These are phyloP conservation scores for Spinacia oleracea DNA, from an alignment of 179 eudicot species.

Conservation along the genomic window DNA sequence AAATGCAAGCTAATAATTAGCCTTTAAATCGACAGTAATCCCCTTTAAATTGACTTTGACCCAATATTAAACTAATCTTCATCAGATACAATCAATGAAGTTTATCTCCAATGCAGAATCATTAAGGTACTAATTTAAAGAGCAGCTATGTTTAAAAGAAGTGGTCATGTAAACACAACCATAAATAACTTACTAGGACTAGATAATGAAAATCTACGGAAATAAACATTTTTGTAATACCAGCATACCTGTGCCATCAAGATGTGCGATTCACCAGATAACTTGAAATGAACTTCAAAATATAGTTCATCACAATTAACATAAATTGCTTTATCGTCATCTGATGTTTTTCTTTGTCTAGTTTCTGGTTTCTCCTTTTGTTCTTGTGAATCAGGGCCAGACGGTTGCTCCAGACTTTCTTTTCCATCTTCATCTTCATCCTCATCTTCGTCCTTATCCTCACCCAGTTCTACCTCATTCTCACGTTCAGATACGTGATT, in stretches of 20 bases:
- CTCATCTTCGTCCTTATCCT: constrained; percentile 25
- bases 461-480: constrained; percentile 30
- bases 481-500: constrained; percentile 33
- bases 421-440: constrained; percentile 29
- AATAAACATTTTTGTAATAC: not conserved
- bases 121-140: not conserved
- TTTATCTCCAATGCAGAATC: not conserved
- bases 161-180: not conserved
- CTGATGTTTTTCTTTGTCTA: constrained; percentile 9
- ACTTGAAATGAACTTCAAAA: constrained; percentile 68
- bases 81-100: not conserved
- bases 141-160: not conserved
- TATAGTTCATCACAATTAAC: constrained; percentile 38
- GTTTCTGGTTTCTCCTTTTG: constrained; percentile 26
- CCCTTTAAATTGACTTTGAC: too few relatives aligned
- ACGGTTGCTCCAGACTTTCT: constrained; percentile 28
- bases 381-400: constrained; percentile 35
- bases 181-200: not conserved
- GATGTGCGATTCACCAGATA: constrained; percentile 69
- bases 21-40: too few relatives aligned
- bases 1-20: too few relatives aligned
- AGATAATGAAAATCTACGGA: not conserved
- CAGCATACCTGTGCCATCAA: constrained; percentile 76
- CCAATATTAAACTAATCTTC: too few relatives aligned
- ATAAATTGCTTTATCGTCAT: constrained; percentile 33